These are phyloP conservation scores for Mycosphaerelloides madeirae DNA, from an alignment of 2,329 filamentous ascomycete genomes.

Conservation along the genomic window DNA sequence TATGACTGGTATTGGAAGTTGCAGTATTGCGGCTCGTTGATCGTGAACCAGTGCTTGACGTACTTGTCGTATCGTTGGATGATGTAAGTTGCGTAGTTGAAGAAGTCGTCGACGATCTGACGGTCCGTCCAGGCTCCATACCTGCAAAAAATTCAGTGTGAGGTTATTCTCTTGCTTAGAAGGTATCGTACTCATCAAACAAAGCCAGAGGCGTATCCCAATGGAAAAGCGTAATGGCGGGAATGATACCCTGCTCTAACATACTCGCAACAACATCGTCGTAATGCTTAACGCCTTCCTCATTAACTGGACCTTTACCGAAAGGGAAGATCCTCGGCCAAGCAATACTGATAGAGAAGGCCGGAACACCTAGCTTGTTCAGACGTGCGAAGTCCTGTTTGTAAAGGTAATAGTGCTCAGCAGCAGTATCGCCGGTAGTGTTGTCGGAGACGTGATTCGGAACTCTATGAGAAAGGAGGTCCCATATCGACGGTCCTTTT, in stretches of 20 bases:
- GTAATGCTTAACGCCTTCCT: slow-evolving; percentile 45
- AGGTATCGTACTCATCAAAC: slow-evolving; percentile 2
- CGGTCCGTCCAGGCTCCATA: slow-evolving; percentile 31
- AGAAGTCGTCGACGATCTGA: slow-evolving; percentile 36
- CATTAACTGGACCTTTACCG: slow-evolving; percentile 43
- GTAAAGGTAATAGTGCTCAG: slow-evolving; percentile 42
- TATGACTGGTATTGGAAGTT: no score
- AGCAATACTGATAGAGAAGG: slow-evolving; percentile 42
- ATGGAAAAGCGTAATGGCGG: slow-evolving; percentile 44
- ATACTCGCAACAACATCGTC: slow-evolving; percentile 41
- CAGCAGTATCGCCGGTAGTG: slow-evolving; percentile 30
- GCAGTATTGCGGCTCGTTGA: slow-evolving; percentile 35
- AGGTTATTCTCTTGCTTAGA: background rate
- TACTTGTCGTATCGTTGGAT: slow-evolving; percentile 32
- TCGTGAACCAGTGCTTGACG: slow-evolving; percentile 30
- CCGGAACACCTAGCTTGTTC: slow-evolving; percentile 35
- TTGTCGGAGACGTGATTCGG: slow-evolving; percentile 39
- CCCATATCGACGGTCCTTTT: slow-evolving; percentile 23
- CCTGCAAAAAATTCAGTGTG: background rate
- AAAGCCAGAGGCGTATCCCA: slow-evolving; percentile 34
- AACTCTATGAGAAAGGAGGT: slow-evolving; percentile 32
- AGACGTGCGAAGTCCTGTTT: slow-evolving; percentile 35
- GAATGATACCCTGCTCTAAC: slow-evolving; percentile 41
- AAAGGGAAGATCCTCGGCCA: slow-evolving; percentile 50
- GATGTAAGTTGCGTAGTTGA: slow-evolving; percentile 36